phyloP scores from a whole-genome alignment of 345 rosid species.

The Microcos paniculata region DNA sequence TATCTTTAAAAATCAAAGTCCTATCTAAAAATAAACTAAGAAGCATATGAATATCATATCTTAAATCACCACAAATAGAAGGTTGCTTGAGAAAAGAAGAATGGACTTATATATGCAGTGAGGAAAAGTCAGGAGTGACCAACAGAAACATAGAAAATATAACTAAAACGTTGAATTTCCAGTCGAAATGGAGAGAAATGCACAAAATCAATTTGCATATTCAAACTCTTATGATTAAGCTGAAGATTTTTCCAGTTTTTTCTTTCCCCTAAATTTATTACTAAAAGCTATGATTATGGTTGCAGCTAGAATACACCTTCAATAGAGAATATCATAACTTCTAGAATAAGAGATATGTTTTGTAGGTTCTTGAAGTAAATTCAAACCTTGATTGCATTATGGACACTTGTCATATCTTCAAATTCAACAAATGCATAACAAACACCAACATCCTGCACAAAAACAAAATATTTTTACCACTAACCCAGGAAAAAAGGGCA shows the following conservation, averaged over 20 bases:
- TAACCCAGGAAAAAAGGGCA: not conserved
- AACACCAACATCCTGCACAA: slow-evolving; percentile 63
- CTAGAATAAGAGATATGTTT: not conserved
- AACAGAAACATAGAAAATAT: not conserved
- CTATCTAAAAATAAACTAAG: not conserved
- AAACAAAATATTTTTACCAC: slow-evolving; percentile 14
- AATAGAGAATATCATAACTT: not conserved
- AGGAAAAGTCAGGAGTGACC: not conserved
- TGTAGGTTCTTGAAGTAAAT: not conserved
- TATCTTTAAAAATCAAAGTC: not conserved
- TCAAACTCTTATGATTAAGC: not conserved
- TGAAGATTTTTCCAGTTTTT: not conserved
- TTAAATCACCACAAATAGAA: not conserved
- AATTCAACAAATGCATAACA: slow-evolving; percentile 80
- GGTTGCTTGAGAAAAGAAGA: not conserved
- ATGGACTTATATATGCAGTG: not conserved
- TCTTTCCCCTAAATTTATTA: not conserved
- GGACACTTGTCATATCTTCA: slow-evolving; percentile 61
- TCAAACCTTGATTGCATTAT: slow-evolving; percentile 55
- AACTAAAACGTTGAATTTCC: not conserved
- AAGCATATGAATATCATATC: not conserved
- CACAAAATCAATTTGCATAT: not conserved
- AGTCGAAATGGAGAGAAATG: not conserved
- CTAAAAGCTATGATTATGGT: not conserved
- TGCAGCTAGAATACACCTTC: not conserved